These are phyloP conservation scores for Lepidium africanum DNA, from an alignment of 345 rosid genomes.

Conservation along the genomic window DNA sequence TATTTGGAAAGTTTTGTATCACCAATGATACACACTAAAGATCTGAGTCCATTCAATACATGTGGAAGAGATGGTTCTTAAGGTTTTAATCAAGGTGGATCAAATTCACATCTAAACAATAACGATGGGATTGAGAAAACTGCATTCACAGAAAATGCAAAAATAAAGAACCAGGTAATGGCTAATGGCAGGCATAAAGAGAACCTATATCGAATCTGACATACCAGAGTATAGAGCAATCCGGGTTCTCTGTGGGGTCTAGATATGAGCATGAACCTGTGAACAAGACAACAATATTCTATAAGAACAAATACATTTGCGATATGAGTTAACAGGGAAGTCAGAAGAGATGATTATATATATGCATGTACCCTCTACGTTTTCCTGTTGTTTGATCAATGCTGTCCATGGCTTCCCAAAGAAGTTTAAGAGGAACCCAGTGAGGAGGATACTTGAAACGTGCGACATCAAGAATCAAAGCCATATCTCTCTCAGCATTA, in stretches of 20 bases:
- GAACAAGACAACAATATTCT: not conserved
- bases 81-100: not conserved
- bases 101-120: not conserved
- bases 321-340: not conserved
- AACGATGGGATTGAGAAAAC: not conserved
- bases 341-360: not conserved
- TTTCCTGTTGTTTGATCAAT: slow-evolving; percentile 60
- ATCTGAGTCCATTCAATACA: not conserved
- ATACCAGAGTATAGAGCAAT: slow-evolving; percentile 70
- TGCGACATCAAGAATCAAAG: slow-evolving; percentile 89
- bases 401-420: slow-evolving; percentile 90
- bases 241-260: slow-evolving; percentile 66
- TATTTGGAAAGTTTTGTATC: not conserved
- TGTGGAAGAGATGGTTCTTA: not conserved
- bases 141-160: not conserved
- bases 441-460: slow-evolving; percentile 98
- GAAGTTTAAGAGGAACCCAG: slow-evolving; percentile 89
- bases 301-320: no score
- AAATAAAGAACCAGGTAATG: not conserved
- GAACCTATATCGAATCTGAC: not conserved
- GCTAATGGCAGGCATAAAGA: not conserved
- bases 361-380: slow-evolving; percentile 55
- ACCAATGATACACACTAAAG: not conserved
- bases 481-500: slow-evolving; percentile 88
- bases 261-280: slow-evolving; percentile 75